Evolutionary conservation across 1,284 basidiomycete genomes (phyloP), one percentile per base, ranked within the genome.

Genomic region (Pulchroboletus neoregius): DNA sequence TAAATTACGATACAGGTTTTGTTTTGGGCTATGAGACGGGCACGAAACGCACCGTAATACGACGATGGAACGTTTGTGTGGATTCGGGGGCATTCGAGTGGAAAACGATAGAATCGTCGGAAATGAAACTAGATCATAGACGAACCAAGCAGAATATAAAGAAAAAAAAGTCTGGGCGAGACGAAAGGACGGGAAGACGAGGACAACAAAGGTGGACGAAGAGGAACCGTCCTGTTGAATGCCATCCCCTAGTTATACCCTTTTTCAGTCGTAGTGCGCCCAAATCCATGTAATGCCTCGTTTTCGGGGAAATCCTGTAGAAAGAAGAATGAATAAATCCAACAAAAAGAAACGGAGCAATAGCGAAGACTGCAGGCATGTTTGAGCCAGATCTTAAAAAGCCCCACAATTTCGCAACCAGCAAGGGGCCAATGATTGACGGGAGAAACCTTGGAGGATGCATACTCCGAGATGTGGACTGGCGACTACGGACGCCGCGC

Each of bases 281-380:
- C 38, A 42, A 41, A 53, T 57, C 49, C 52, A 52, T 52, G 44
- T 39, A 49, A 50, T 30, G 51, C 46, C 51, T 46, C 41, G 46
- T 35, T 53, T 53, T 57, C 39, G 40, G 56, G 65, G 24, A 33
- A 57, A 55, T 68, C 74, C 74, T 75, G 72, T 69, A 58, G 49
- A 66, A 46, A 61, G 43, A 67, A 73, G 67, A 68, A 74, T 74
- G 68, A 78, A 75, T 75, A 73, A 71, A 72, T 66, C 70, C 71
- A 71, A 58, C 55, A 51, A 59, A 43, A 34, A 49, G 50, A 38
- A 44, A 51, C 45, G 49, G 50, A 58, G 51, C 45, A 52, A 49
- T 45, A 54, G 52, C 39, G 35, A 48, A 51, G 48, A 51, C 33
- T 48, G 53, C 33, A 38, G 55, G 42, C 52, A 49, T 54, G 40